Conservation (phyloP, 352 stramenopile genomes). For the Globisporangium spiculum region DNA sequence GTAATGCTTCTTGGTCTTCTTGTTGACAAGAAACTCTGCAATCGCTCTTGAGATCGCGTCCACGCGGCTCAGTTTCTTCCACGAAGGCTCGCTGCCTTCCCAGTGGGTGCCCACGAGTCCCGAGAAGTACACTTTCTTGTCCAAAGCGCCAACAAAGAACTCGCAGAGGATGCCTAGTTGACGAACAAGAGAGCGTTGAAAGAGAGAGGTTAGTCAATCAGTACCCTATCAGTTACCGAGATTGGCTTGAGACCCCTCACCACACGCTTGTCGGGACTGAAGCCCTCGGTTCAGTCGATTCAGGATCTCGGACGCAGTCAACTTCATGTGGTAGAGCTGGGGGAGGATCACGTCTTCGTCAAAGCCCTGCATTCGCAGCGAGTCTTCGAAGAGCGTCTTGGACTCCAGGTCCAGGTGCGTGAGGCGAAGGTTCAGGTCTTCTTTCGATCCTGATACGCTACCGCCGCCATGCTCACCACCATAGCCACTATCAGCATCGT, state of each 20-base stretch:
- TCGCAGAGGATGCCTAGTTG: conserved; percentile 44
- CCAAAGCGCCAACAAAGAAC: conserved; percentile 43
- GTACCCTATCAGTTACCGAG: background rate
- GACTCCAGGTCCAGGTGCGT: conserved; percentile 17
- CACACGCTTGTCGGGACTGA: conserved; percentile 26
- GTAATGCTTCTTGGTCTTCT: background rate
- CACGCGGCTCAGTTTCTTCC: conserved; percentile 30
- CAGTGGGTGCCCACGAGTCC: conserved; percentile 48
- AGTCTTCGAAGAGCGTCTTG: conserved; percentile 15
- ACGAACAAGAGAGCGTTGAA: background rate
- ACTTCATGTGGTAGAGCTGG: conserved; percentile 54
- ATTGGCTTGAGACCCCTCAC: conserved; percentile 16
- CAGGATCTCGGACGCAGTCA: conserved; percentile 50
- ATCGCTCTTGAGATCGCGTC: conserved; percentile 33
- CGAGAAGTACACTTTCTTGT: conserved; percentile 39
- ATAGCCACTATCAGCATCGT: conserved; percentile 2
- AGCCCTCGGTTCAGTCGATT: conserved; percentile 43
- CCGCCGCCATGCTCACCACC: background rate
- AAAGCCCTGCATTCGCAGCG: conserved; percentile 30
- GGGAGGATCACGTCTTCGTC: conserved; percentile 40
- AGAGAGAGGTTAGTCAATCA: background rate
- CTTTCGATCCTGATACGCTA: background rate
- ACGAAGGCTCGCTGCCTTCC: conserved; percentile 33
- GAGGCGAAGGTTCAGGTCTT: background rate
- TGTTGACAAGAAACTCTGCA: conserved; percentile 1